Base-by-base conservation (phyloP, 495 filamentous ascomycete species). In the Neurospora sp. region DNA sequence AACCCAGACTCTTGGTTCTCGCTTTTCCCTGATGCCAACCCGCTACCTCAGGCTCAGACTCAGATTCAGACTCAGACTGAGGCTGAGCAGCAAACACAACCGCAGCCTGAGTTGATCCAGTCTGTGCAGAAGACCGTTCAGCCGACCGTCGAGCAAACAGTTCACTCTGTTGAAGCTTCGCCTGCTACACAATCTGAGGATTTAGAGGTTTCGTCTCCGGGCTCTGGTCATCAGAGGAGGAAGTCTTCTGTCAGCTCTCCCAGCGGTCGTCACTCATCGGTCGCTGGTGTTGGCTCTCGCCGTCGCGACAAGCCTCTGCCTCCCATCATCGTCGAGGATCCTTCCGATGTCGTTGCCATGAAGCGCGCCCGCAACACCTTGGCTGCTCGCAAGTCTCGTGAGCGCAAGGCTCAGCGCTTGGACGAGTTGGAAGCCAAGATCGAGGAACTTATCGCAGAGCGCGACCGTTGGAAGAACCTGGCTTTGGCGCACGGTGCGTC, bases 351-450 rank as follows among this genome's bases (percentile, higher is more conserved):
- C 1, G 80, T 92, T 16, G 93, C 93, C 11, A 88, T 93, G 85
- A 98, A 98, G 88, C 93, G 96, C 74, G 95, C 94, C 41, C 91
- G 94, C 72, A 99, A 99, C 82, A 99, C 96, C 16, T 86, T 95
- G 82, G 96, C 96, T 65, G 96, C 96, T 74, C 93, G 96, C 59
- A 98, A 98, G 82, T 98, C 95, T 46, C 92, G 96, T 14, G 89
- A 92, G 73, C 91, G 93, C 75, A 94, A 96, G 82, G 84, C 92
- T 9, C 84, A 90, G 76, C 89, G 89, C 70, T 85, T 92, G 71
- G 87, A 90, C 10, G 86, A 86, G 46, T 84, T 96, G 73, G 85
- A 89, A 78, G 84, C 83, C 69, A 76, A 81, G 71, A 86, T 88
- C 69, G 79, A 78, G n/a, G 83, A 84, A 77, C 77, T 88, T 2